phyloP scores from a whole-genome alignment of 2,329 filamentous ascomycete genomes.

The Didymosphaeria variabile region DNA sequence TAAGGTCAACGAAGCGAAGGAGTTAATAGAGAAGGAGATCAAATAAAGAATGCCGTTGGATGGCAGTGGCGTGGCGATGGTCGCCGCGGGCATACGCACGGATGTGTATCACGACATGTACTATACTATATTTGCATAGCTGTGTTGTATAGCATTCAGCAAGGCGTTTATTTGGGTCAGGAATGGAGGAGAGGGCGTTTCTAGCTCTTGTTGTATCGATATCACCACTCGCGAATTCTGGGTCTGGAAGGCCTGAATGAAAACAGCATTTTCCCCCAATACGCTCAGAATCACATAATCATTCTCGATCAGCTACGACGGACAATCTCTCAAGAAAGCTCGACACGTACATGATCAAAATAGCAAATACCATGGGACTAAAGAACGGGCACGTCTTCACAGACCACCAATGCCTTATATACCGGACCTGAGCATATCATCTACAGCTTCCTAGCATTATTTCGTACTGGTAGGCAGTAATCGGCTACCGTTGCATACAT shows the following conservation, averaged over 20 bases:
- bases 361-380: too few relatives aligned
- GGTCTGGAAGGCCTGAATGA: neutral
- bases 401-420: too few relatives aligned
- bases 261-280: too few relatives aligned
- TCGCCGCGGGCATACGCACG: neutral
- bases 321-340: too few relatives aligned
- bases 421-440: too few relatives aligned
- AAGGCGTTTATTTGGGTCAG: slow-evolving; percentile 16
- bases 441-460: too few relatives aligned
- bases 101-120: slow-evolving; percentile 16
- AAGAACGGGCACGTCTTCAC: too few relatives aligned
- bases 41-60: slow-evolving; percentile 29
- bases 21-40: slow-evolving; percentile 81
- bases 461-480: too few relatives aligned
- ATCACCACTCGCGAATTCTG: slow-evolving; percentile 11
- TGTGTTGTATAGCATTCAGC: slow-evolving; percentile 17
- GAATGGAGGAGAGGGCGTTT: neutral
- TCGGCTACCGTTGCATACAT: too few relatives aligned
- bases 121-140: slow-evolving; percentile 15
- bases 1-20: slow-evolving; percentile 98
- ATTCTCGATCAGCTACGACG: too few relatives aligned
- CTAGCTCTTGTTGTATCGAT: slow-evolving; percentile 3
- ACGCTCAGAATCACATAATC: too few relatives aligned
- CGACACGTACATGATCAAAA: too few relatives aligned
- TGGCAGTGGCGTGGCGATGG: neutral